These are phyloP conservation scores for Flammula alnicola DNA, from an alignment of 1,284 basidiomycete genomes.

Conservation along the genomic window DNA sequence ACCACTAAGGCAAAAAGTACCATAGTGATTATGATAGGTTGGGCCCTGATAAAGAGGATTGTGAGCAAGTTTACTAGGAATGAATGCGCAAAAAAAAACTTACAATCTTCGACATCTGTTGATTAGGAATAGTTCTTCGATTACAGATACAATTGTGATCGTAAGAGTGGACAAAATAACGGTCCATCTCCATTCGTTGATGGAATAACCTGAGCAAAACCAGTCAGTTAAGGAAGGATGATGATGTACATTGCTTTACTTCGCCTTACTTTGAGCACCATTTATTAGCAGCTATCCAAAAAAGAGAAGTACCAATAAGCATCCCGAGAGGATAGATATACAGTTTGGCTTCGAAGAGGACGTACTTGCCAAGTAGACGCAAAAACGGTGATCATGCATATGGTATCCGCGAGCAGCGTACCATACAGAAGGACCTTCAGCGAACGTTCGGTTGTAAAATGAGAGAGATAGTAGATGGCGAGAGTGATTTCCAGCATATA, in stretches of 20 bases:
- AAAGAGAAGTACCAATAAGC: not conserved
- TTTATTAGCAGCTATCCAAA: conserved; percentile 19
- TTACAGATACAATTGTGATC: conserved; percentile 20
- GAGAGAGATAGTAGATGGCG: conserved; percentile 25
- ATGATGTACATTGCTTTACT: conserved; percentile 19
- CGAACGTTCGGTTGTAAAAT: conserved; percentile 19
- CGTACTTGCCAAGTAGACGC: conserved; percentile 25
- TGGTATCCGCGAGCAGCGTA: conserved; percentile 22
- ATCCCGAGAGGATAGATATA: too few relatives aligned
- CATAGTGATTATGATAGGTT: conserved; percentile 14
- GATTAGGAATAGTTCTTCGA: conserved; percentile 26
- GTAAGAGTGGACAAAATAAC: conserved; percentile 24
- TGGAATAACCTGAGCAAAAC: conserved; percentile 17
- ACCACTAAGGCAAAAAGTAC: conserved; percentile 19
- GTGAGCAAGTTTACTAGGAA: not conserved
- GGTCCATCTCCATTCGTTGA: conserved; percentile 20
- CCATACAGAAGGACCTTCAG: conserved; percentile 18
- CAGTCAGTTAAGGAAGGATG: conserved; percentile 2
- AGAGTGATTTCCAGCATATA: conserved; percentile 26
- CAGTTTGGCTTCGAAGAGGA: not conserved
- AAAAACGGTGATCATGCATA: conserved; percentile 24
- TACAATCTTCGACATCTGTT: conserved; percentile 26
- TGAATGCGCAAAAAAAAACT: conserved; percentile 1
- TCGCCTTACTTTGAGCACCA: conserved; percentile 16
- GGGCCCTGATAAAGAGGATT: conserved; percentile 13